phyloP scores from a whole-genome alignment of 1,284 basidiomycete species.

The Porogramme epimiltina region DNA sequence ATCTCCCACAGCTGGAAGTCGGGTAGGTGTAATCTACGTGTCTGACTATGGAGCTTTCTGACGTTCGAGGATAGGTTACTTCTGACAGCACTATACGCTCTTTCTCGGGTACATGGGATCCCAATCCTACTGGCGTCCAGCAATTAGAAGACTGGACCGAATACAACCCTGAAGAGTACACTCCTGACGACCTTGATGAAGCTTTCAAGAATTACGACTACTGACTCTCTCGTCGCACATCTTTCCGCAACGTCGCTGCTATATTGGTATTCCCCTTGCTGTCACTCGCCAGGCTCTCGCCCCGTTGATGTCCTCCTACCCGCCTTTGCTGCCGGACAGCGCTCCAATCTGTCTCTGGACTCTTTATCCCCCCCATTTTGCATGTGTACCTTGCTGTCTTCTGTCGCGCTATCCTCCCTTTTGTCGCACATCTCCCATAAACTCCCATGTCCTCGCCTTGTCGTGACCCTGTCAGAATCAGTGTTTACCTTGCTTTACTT shows the following conservation, averaged over 20 bases:
- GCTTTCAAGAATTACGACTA: slow-evolving; percentile 13
- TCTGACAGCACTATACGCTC: slow-evolving; percentile 12
- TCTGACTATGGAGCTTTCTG: too few relatives aligned
- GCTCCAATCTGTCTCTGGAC: too few relatives aligned
- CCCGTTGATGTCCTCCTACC: neutral
- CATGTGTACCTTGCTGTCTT: neutral
- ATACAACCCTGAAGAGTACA: slow-evolving; percentile 18
- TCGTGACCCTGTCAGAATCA: slow-evolving; percentile 1
- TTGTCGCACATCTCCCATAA: too few relatives aligned
- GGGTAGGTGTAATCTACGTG: slow-evolving; percentile 3
- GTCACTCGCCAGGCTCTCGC: too few relatives aligned
- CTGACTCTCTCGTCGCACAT: slow-evolving; percentile 9
- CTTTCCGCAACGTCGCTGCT: neutral
- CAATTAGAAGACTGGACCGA: slow-evolving; percentile 14
- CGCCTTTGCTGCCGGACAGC: too few relatives aligned
- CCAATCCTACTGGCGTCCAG: neutral
- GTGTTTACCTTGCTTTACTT: neutral
- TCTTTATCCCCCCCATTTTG: neutral
- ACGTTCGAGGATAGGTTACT: too few relatives aligned
- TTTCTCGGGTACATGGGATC: slow-evolving; percentile 21
- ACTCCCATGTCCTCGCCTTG: neutral
- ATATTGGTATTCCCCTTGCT: slow-evolving; percentile 5
- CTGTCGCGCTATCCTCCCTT: too few relatives aligned
- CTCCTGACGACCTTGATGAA: slow-evolving; percentile 3
- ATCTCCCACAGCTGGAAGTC: neutral